Base-by-base conservation (phyloP, 2,329 filamentous ascomycete species). In the Dactylonectria estremocensis region DNA sequence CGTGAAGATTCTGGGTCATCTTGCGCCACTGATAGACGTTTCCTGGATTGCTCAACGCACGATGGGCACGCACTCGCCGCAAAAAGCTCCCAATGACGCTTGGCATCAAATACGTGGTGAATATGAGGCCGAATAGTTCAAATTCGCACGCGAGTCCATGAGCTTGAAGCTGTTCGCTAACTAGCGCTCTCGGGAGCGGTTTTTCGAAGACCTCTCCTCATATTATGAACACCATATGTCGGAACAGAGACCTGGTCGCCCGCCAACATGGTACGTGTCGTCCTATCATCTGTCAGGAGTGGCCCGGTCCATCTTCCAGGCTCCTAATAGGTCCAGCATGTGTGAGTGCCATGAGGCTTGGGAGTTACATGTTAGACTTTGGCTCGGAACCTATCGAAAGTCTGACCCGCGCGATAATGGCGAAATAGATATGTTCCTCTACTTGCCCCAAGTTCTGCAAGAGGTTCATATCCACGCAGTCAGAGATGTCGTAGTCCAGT, bases 371-470 rank as follows among this genome's bases (percentile, higher is more conserved):
- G 66, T 58, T 1, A 20, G 33, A 22, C 63, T 69, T 7, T 55
- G 63, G 11, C 18, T 69, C 2, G 63, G 66, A 3, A 69, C 66
- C 14, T 59, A 66, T 13, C 53, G 66, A 16, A 69, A 57, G 28
- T 58, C 63, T 8, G 58, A 56, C 9, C 28, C 35, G 3, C 53
- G 55, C 11, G 33, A 63, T 14, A 20, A 3, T 20, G 10, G 59
- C 24, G 58, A 66, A 40, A 66, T 69, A 43, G 54, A 69, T 49
- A 66, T 69, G 58, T 69, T 69, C 13, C 63, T 69, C 4, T 63
- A 63, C 1, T 16, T 63, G 35, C 43, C 31, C 2, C 31, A 66
- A 2, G 54, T 46, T 3, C 63, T 64, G 58, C 63, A 66, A 5
- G 63, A 66, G 8, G 58, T 52, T 5, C 62, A 28, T 8, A 13